Base-by-base conservation (phyloP, 2,329 filamentous ascomycete genomes). In the Lasiodiplodia sp. region DNA sequence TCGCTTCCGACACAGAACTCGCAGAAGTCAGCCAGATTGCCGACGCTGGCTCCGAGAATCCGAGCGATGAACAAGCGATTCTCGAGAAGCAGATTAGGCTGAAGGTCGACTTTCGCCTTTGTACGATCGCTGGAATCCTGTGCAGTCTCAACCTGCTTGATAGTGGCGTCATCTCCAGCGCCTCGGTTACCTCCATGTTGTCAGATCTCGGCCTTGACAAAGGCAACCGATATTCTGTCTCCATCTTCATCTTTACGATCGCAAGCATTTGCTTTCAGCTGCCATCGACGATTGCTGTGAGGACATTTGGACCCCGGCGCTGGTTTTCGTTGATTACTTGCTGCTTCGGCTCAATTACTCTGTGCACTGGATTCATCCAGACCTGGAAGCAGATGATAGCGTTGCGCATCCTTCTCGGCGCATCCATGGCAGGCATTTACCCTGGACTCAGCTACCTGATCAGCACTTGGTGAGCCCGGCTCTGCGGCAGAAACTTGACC, bases 211-310 rank as follows among this genome's bases (percentile, higher is more conserved):
- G 85, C 18, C 81, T 92, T 14, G 84, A 87, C 11, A 75, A 81
- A 52, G 89, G 89, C 25, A 87, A 89, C 71, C 84, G 89, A 49
- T 92, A 90, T 72, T 90, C 88, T 1, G 86, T 92, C 4, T 86
- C 88, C 25, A 92, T 93, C 68, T 90, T 92, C 80, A 91, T 92
- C 75, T 92, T 92, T 78, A 92, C 90, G 11, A 85, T 92, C 67
- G 84, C 89, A 5, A 88, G 86, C 73, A 89, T 92, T 51, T 84
- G 85, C 11, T 92, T 91, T 73, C 90, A 92, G 75, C 80, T 92
- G 8, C 90, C 90, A 0, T 88, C 88, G 1, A 92, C 90, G 0
- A 84, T 92, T 55, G 87, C 88, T 1, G 88, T 91, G 34, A 84
- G 90, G 57, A 84, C 87, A 1, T 82, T 91, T 60, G 89, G 90